Base-by-base conservation (phyloP, 176 grass and related monocot species). In the Alloteropsis semialata region DNA sequence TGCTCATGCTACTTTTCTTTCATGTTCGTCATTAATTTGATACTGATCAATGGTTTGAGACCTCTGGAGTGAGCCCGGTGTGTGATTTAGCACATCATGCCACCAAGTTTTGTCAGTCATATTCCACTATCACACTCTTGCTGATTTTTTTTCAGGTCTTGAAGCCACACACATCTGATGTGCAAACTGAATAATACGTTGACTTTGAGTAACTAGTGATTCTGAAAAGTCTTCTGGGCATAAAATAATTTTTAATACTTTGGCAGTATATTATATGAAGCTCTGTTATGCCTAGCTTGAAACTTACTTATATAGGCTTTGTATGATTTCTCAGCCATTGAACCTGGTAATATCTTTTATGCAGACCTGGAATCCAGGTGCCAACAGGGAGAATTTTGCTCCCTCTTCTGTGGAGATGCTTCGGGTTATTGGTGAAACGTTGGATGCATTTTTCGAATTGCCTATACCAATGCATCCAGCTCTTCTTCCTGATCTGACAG, bases 371-470 rank as follows among this genome's bases (percentile, higher is more conserved):
- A 98, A 81, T 43, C 92, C 93, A 68, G 85, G 91, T 88, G 92
- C 91, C 48, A 98, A 98, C 80, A 98, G 96, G 84, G 89, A 89
- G 42, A 93, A 84, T 76, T 93, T 94, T 61, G 96, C 96, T 48
- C 91, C 96, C 41, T 95, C 96, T 51, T 88, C 85, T 46, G 93
- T 93, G 77, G 96, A 98, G 81, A 94, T 95, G 82, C 89, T 98
- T 43, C 90, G 93, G 57, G 85, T 98, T 75, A 91, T 98, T 86
- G 91, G 90, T 65, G 96, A 98, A 84, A 93, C 91, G 14, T 79
- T 98, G 67, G 96, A 98, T 93, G 89, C 96, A 30, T 98, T 91
- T 88, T 98, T 98, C 21, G 82, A 95, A 78, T 66, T 98, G 70
- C 96, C 96, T 48, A 95, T 95, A 90, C 89, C 93, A 75, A 95